Base-by-base conservation (phyloP, 192 early-diverging fungal genomes). In the Haplosporangium gracile region DNA sequence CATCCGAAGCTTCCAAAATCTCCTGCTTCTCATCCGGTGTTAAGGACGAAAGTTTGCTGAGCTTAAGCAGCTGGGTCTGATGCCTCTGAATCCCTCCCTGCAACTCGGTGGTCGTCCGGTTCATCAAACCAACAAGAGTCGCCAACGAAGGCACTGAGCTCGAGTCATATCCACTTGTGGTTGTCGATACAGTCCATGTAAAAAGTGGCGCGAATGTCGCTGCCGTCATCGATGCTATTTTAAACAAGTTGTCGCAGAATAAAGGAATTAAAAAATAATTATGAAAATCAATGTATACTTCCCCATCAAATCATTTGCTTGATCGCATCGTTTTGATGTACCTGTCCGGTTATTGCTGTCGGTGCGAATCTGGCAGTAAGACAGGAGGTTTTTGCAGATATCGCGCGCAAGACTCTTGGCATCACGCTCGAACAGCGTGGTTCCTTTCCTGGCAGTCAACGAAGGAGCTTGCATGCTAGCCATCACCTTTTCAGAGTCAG, bases 341-440 rank as follows among this genome's bases (percentile, higher is more conserved):
- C 83, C 83, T 76, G 83, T 36, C 29, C 75, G 78, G 51, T 74
- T 70, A 13, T 75, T 63, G 24, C 5, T 79, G n/a, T 89, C 80
- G 0, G 91, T 89, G 42, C 84, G 81, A 55, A 80, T 77, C 45
- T 90, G 90, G 51, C 90, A 88, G 74, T 93, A 94, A 6, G 90
- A 89, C 55, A 94, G 72, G 42, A 94, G 74, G 76, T 93, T 92
- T 55, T 90, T 82, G 72, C 89, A 92, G 51, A 92, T 88, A 38
- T 89, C 82, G 53, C 82, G 81, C 13, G 88, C 85, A 68, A 92
- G 71, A n/a, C 79, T 74, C 68, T 87, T 85, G 29, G 86, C 83
- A 79, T 90, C 91, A 40, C 81, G 71, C 74, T 86, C 72, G 36
- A 90, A 83, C 53, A 79, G 22, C 18, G 72, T 82, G 15, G 76